phyloP scores from a whole-genome alignment of 495 filamentous ascomycete genomes.

The Copromyces sp. region DNA sequence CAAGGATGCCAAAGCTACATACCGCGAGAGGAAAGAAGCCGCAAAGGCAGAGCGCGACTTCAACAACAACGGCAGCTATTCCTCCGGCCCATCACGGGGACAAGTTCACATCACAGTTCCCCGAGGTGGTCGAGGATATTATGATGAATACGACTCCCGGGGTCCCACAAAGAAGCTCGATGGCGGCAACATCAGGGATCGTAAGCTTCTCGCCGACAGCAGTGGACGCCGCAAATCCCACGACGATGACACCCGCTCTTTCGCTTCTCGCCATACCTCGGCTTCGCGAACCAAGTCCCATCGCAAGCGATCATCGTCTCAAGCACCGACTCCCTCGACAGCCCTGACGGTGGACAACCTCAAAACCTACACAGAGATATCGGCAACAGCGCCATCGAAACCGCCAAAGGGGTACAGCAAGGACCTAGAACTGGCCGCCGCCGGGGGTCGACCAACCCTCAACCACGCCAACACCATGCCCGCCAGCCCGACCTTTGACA shows the following conservation, averaged over 20 bases:
- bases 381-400: conserved; percentile 29
- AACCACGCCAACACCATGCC: conserved; percentile 21
- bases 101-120: conserved; percentile 3
- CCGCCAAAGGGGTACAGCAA: conserved; percentile 29
- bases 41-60: conserved; percentile 53
- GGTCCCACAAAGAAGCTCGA: neutral
- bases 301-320: conserved; percentile 15
- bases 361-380: conserved; percentile 33
- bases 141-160: conserved; percentile 12
- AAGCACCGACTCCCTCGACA: conserved; percentile 8
- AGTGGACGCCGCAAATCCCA: conserved; percentile 21
- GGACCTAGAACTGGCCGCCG: conserved; percentile 23
- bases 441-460: conserved; percentile 21
- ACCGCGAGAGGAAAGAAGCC: conserved; percentile 71
- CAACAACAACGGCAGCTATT: neutral
- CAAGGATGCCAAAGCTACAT: conserved; percentile 78
- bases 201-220: conserved; percentile 9
- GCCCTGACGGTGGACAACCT: conserved; percentile 35
- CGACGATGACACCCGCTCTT: conserved; percentile 27
- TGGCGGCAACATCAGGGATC: neutral
- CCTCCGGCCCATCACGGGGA: neutral
- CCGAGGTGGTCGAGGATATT: conserved; percentile 14
- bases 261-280: conserved; percentile 27
- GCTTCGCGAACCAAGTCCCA: conserved; percentile 21
- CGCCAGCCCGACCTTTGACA: conserved; percentile 1